Evolutionary conservation across 2,329 filamentous ascomycete genomes (phyloP).

Genomic region (Macrophomina pseudophaseolina): DNA sequence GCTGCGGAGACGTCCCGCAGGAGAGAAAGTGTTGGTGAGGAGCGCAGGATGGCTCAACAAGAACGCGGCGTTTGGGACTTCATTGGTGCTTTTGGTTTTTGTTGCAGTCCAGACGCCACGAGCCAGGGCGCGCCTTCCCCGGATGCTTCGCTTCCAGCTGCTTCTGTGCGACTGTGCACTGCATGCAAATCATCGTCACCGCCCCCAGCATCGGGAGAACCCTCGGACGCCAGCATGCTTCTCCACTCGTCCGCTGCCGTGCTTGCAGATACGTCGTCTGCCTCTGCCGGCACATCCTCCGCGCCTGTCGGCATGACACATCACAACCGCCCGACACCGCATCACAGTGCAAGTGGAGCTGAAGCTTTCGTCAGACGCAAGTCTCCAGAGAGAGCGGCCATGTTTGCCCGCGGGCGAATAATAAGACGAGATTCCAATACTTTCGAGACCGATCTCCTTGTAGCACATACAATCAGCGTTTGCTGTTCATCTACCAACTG

Average conservation of each 20-base stretch:
- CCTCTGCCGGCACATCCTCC: background rate
- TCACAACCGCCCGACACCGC: background rate
- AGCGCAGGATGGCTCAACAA: slow-evolving; percentile 17
- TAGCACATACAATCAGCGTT: background rate
- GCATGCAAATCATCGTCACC: slow-evolving; percentile 19
- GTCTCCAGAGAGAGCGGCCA: too few relatives aligned
- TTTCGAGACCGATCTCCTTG: too few relatives aligned
- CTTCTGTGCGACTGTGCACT: slow-evolving; percentile 20
- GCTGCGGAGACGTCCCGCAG: background rate
- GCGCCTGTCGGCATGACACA: background rate
- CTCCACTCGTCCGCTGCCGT: slow-evolving; percentile 3
- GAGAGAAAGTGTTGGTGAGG: slow-evolving; percentile 13
- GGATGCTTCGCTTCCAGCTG: slow-evolving; percentile 23
- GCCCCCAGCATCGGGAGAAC: slow-evolving; percentile 5
- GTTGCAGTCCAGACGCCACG: background rate
- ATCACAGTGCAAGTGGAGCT: background rate
- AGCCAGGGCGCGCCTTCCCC: slow-evolving; percentile 10
- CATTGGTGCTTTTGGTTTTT: slow-evolving; percentile 7
- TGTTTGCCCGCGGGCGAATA: too few relatives aligned
- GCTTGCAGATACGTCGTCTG: background rate
- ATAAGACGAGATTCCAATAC: too few relatives aligned
- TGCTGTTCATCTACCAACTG: background rate
- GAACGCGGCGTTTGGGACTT: slow-evolving; percentile 2
- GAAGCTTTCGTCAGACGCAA: too few relatives aligned
- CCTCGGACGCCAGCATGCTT: background rate